Conservation (phyloP, 805 yeast species). For the Wickerhamomyces canadensis region DNA sequence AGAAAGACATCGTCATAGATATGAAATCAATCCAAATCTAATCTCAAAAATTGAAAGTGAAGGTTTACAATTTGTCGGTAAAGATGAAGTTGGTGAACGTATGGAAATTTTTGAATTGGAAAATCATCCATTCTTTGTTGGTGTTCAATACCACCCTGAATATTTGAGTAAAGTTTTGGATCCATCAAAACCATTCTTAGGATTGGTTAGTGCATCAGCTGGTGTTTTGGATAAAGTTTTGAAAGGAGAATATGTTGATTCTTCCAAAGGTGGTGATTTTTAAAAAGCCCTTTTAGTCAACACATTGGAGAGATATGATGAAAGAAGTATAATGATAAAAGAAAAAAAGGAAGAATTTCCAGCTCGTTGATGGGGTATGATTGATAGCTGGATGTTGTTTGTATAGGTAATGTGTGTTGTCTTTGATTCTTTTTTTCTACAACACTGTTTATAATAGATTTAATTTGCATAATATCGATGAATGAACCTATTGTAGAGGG, state of each 20-base stretch:
- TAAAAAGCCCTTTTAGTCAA: conserved; percentile 4
- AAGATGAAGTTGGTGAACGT: conserved; percentile 83
- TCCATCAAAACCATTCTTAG: conserved; percentile 95
- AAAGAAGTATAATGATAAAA: too few species aligned
- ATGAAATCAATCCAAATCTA: conserved; percentile 88
- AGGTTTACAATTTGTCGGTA: conserved; percentile 88
- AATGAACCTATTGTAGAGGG: too few species aligned
- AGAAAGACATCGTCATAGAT: conserved; percentile 98
- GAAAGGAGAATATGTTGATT: conserved; percentile 26
- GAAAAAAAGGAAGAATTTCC: too few species aligned
- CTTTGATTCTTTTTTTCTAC: too few species aligned
- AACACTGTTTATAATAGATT: too few species aligned
- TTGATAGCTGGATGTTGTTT: too few species aligned
- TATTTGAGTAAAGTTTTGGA: conserved; percentile 93
- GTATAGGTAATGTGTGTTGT: too few species aligned
- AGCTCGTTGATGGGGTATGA: too few species aligned
- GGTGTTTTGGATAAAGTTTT: conserved; percentile 73
- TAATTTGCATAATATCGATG: too few species aligned
- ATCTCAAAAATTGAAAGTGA: conserved; percentile 63
- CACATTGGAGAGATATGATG: too few species aligned
- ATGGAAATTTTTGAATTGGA: conserved; percentile 91
- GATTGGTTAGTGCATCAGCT: conserved; percentile 90
- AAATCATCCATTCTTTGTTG: conserved; percentile 87
- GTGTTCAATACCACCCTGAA: conserved; percentile 98
- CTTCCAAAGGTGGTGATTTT: conserved; percentile 24